Base-by-base conservation (phyloP, 257 asterid species). In the Misopates orontium region DNA sequence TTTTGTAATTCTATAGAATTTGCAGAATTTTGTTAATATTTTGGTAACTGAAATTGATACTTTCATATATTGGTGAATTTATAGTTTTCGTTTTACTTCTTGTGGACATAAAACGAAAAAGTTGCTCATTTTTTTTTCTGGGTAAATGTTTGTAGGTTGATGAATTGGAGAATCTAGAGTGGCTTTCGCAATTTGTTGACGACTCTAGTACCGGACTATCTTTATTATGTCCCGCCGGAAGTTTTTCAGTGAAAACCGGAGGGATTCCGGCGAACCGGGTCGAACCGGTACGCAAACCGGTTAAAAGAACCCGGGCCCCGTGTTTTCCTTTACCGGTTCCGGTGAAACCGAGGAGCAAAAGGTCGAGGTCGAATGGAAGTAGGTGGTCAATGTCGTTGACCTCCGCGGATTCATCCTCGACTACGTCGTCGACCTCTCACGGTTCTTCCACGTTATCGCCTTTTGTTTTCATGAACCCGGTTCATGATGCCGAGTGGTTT, bases 131-230 rank as follows among this genome's bases (percentile, higher is more conserved):
- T 32, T 21, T 7, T n/a, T 15, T 2, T 31, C 48, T 42, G 24
- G 57, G 36, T 67, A 28, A 23, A 20, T 39, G 44, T 56, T 60
- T 53, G 20, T 82, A 87, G 96, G 94, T 78, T 28, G 95, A 89
- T 16, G 96, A 83, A 60, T 61, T 86, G 82, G 96, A 89, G 82
- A 86, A 83, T 54, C 76, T 89, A 2, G 96, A 89, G 75, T 89
- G 96, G 96, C 71, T 89, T 47, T 89, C 96, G 0, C 93, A 86
- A 73, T 76, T 89, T 24, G 95, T 86, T 50, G 89, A 86, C 14
- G 96, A 89, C 52, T 74, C 95, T 3, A 59, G 83, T 70, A 48
- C 88, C 42, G 87, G 74, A 54, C 62, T 80, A 18, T 79, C 95
- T 0, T 23, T 83, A 24, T 52, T 82, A 47, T 77, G 71, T 64